Conservation (phyloP, 2,329 filamentous ascomycete species). For the Cordyceps farinosa region DNA sequence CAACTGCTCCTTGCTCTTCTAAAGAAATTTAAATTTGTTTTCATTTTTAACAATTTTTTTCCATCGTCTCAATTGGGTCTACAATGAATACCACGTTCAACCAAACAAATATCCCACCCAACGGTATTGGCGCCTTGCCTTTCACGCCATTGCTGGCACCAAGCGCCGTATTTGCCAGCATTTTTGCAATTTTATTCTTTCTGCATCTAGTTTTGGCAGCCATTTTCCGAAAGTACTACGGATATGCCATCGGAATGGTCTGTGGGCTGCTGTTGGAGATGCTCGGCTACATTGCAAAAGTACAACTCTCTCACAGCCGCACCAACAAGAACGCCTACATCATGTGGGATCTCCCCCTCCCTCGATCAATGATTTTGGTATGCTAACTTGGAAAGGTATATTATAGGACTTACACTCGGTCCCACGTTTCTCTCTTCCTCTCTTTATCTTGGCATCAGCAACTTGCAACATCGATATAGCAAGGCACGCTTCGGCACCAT, state of each 20-base stretch:
- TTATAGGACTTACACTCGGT: slow-evolving; percentile 23
- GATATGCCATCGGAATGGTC: slow-evolving; percentile 23
- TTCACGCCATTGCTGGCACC: slow-evolving; percentile 20
- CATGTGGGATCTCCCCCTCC: slow-evolving; percentile 17
- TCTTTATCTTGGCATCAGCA: slow-evolving; percentile 22
- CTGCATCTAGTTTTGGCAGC: slow-evolving; percentile 11
- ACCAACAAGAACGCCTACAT: slow-evolving; percentile 24
- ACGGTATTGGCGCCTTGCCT: slow-evolving; percentile 19
- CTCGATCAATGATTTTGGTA: not conserved
- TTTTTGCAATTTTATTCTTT: slow-evolving; percentile 13
- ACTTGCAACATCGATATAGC: slow-evolving; percentile 14
- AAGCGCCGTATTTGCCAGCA: slow-evolving; percentile 16
- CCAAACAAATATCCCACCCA: slow-evolving; percentile 6
- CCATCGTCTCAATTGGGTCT: too few relatives aligned
- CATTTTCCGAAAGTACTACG: slow-evolving; percentile 20
- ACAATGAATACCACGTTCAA: not conserved
- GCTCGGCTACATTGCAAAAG: slow-evolving; percentile 22
- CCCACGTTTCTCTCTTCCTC: slow-evolving; percentile 23
- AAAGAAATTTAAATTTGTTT: too few relatives aligned
- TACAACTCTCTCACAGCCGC: slow-evolving; percentile 19
- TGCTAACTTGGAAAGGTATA: slow-evolving; percentile 19
- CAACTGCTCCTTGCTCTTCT: too few relatives aligned
- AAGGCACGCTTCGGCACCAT: slow-evolving; percentile 12
- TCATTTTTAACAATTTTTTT: too few relatives aligned
- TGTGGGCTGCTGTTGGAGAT: slow-evolving; percentile 22